These are phyloP conservation scores for Fusarium illudens DNA, from an alignment of 2,329 filamentous ascomycete species.

Conservation along the genomic window DNA sequence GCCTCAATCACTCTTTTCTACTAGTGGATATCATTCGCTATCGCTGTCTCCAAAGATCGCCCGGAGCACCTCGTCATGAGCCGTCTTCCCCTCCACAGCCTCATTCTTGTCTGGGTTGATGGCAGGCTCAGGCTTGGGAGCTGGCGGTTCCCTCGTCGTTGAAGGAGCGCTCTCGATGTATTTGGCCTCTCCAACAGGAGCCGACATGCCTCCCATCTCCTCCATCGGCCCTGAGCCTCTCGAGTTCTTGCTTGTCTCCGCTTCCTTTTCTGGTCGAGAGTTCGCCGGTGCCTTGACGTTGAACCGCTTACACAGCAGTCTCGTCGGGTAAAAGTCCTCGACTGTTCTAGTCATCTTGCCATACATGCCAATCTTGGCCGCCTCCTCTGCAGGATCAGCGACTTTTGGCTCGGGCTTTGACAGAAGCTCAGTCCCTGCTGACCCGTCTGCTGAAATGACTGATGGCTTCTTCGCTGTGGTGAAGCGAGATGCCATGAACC, in stretches of 20 bases:
- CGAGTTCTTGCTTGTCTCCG: constrained; percentile 41
- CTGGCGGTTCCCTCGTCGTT: background rate
- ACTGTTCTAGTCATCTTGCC: constrained; percentile 82
- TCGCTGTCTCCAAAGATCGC: constrained; percentile 94
- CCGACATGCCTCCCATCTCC: constrained; percentile 5
- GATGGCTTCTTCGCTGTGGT: constrained; percentile 70
- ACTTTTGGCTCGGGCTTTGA: constrained; percentile 47
- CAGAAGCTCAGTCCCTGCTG: constrained; percentile 36
- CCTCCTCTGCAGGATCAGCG: constrained; percentile 80
- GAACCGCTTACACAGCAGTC: constrained; percentile 93
- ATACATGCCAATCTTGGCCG: constrained; percentile 92
- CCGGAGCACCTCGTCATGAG: constrained; percentile 83
- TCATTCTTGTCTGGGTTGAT: constrained; percentile 75
- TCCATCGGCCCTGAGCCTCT: constrained; percentile 26
- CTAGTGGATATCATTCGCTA: constrained; percentile 59
- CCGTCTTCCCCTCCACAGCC: constrained; percentile 72
- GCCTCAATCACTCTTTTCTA: background rate
- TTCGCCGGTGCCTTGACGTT: constrained; percentile 81
- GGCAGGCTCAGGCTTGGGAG: constrained; percentile 39
- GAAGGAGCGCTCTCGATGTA: constrained; percentile 20
- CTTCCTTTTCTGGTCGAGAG: constrained; percentile 62
- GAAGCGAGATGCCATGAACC: constrained; percentile 92
- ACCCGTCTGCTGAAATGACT: constrained; percentile 34
- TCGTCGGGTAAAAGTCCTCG: constrained; percentile 78
- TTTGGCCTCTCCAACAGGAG: constrained; percentile 14